These are phyloP conservation scores for Tolypocladium tundrense DNA, from an alignment of 2,329 filamentous ascomycete genomes.

Conservation along the genomic window DNA sequence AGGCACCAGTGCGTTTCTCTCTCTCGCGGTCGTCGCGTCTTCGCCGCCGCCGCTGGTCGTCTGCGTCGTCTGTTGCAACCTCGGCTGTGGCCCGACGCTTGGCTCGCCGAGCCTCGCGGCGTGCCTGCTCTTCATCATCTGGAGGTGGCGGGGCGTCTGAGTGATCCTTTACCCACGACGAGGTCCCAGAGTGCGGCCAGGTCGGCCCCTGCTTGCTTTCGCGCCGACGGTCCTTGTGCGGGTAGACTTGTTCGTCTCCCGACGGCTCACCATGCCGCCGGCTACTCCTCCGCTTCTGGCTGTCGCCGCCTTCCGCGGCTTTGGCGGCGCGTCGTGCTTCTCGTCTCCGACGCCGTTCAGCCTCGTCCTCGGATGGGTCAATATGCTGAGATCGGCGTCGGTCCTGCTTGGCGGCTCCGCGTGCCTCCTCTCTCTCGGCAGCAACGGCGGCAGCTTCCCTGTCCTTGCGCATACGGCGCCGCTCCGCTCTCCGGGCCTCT, in stretches of 20 bases:
- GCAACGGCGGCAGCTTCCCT: slow-evolving; percentile 32
- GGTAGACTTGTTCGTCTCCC: slow-evolving; percentile 34
- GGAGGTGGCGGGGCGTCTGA: slow-evolving; percentile 51
- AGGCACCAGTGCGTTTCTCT: slow-evolving; percentile 18
- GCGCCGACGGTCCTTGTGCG: slow-evolving; percentile 24
- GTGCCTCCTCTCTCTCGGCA: slow-evolving; percentile 33
- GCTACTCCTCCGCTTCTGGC: slow-evolving; percentile 21
- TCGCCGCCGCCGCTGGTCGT: slow-evolving; percentile 32
- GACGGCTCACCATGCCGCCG: slow-evolving; percentile 31
- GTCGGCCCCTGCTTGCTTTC: slow-evolving; percentile 26
- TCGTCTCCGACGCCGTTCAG: slow-evolving; percentile 42
- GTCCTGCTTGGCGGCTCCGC: slow-evolving; percentile 34
- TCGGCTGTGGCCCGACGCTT: slow-evolving; percentile 34
- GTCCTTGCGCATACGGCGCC: slow-evolving; percentile 38
- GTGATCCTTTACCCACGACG: slow-evolving; percentile 57
- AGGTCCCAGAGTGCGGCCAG: slow-evolving; percentile 55
- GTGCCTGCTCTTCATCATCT: slow-evolving; percentile 38
- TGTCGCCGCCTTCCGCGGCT: slow-evolving; percentile 27
- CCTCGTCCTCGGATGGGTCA: slow-evolving; percentile 36
- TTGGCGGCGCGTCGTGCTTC: slow-evolving; percentile 39
- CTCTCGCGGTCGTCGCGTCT: slow-evolving; percentile 33
- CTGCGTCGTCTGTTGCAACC: slow-evolving; percentile 28
- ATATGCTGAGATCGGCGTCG: slow-evolving; percentile 36
- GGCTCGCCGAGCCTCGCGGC: slow-evolving; percentile 36
- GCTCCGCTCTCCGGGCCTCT: slow-evolving; percentile 39